Percentiles rank a stretch among this genome's conserved stretches.
These are phyloP conservation scores for Lithospermum erythrorhizon DNA, from an alignment of 257 asterid species.

Conservation along the genomic window DNA sequence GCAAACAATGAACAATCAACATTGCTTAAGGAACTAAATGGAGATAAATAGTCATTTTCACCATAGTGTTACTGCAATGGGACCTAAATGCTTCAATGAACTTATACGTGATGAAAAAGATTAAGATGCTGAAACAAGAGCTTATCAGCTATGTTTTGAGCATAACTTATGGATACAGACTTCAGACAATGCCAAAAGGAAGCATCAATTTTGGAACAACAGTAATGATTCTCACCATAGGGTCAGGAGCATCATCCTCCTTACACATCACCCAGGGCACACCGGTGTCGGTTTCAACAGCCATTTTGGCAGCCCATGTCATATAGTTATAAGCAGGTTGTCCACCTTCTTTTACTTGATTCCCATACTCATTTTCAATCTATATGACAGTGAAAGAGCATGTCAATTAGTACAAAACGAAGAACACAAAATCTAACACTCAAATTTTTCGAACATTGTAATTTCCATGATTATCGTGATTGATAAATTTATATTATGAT, in stretches of 20 bases:
- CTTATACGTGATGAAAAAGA: too few relatives aligned
- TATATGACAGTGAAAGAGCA: constrained; percentile 8
- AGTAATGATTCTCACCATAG: constrained; percentile 8
- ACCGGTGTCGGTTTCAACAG: constrained; percentile 43
- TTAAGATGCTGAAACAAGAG: too few relatives aligned
- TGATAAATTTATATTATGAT: background rate
- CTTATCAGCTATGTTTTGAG: too few relatives aligned
- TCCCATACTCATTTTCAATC: constrained; percentile 72
- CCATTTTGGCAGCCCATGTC: constrained; percentile 70
- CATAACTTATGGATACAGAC: too few relatives aligned
- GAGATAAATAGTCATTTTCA: too few relatives aligned
- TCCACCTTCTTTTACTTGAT: constrained; percentile 43
- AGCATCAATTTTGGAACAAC: too few relatives aligned
- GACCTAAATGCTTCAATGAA: too few relatives aligned
- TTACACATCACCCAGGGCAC: constrained; percentile 83
- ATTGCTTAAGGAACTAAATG: background rate
- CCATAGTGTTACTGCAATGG: too few relatives aligned
- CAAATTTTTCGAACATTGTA: background rate
- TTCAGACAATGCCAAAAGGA: too few relatives aligned
- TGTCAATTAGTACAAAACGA: background rate
- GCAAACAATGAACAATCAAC: background rate
- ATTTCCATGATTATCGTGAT: background rate
- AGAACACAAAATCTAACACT: background rate
- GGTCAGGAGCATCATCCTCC: constrained; percentile 50
- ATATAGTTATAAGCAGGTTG: constrained; percentile 36